These are phyloP conservation scores for Neoascochyta sp. DNA, from an alignment of 2,329 filamentous ascomycete species.

Conservation along the genomic window DNA sequence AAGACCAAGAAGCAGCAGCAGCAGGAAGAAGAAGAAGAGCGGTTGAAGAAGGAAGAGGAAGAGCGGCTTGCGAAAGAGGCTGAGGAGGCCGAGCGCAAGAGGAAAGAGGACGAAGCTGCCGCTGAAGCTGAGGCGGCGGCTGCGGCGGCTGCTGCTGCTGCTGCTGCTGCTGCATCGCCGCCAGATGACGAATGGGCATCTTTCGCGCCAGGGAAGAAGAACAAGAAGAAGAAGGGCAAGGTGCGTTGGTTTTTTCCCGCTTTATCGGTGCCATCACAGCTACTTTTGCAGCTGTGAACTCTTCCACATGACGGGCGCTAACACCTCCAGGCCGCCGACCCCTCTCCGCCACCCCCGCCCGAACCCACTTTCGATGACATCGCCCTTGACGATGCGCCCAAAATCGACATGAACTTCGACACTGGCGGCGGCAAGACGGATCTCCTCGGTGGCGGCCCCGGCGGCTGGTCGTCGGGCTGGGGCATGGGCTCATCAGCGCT, in stretches of 20 bases:
- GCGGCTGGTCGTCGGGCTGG: constrained; percentile 25
- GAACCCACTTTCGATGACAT: constrained; percentile 47
- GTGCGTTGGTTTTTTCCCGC: constrained; percentile 36
- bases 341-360: constrained; percentile 28
- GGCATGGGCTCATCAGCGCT: constrained; percentile 18
- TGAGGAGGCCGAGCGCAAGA: constrained; percentile 30
- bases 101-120: constrained; percentile 26
- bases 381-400: constrained; percentile 46
- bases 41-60: constrained; percentile 37
- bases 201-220: constrained; percentile 29
- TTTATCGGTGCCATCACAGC: no score
- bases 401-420: constrained; percentile 48
- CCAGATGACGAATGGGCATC: constrained; percentile 30
- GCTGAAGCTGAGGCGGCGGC: constrained; percentile 28
- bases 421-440: constrained; percentile 24
- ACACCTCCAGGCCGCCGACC: constrained; percentile 22
- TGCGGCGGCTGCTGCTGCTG: constrained; percentile 22
- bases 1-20: constrained; percentile 37
- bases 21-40: constrained; percentile 35
- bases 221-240: constrained; percentile 41
- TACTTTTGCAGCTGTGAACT: constrained; percentile 28
- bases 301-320: constrained; percentile 27
- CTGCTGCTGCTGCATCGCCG: constrained; percentile 25
- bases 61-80: constrained; percentile 39
- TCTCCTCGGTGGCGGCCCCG: constrained; percentile 16